These are phyloP conservation scores for Waitea zeae DNA, from an alignment of 1,284 basidiomycete species.

Conservation along the genomic window DNA sequence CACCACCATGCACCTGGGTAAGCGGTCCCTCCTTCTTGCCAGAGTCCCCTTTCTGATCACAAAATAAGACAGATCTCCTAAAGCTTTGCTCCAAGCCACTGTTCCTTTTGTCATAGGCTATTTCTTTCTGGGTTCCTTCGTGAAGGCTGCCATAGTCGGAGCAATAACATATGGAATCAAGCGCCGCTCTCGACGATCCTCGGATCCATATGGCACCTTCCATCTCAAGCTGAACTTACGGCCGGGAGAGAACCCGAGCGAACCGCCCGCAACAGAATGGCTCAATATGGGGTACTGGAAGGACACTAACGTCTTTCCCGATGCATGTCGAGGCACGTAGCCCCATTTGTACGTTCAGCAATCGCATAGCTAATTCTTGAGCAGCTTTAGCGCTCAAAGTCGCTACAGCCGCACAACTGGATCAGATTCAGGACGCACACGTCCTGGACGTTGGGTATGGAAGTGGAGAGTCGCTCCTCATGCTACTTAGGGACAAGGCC, in stretches of 20 bases:
- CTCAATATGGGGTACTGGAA: slow-evolving; percentile 55
- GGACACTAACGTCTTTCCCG: slow-evolving; percentile 31
- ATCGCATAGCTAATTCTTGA: background rate
- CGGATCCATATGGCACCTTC: slow-evolving; percentile 37
- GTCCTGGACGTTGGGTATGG: slow-evolving; percentile 56
- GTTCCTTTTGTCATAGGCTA: too few relatives aligned
- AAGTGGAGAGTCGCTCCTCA: slow-evolving; percentile 48
- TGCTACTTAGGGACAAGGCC: slow-evolving; percentile 23
- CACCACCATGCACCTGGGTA: too few relatives aligned
- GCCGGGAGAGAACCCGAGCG: slow-evolving; percentile 14
- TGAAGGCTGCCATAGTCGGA: too few relatives aligned
- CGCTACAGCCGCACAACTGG: slow-evolving; percentile 24
- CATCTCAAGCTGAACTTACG: slow-evolving; percentile 29
- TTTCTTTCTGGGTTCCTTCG: too few relatives aligned
- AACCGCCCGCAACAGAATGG: slow-evolving; percentile 40
- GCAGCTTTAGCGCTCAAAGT: slow-evolving; percentile 39
- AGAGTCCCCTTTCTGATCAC: too few relatives aligned
- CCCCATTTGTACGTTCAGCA: background rate
- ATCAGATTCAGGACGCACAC: slow-evolving; percentile 19
- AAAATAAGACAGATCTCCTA: too few relatives aligned
- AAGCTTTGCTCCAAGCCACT: too few relatives aligned
- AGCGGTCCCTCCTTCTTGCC: too few relatives aligned
- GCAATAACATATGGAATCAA: too few relatives aligned
- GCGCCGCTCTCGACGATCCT: too few relatives aligned
- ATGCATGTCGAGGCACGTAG: slow-evolving; percentile 37